Conservation (phyloP, 116 monocot genomes). For the Phalaenopsis hybrid region DNA sequence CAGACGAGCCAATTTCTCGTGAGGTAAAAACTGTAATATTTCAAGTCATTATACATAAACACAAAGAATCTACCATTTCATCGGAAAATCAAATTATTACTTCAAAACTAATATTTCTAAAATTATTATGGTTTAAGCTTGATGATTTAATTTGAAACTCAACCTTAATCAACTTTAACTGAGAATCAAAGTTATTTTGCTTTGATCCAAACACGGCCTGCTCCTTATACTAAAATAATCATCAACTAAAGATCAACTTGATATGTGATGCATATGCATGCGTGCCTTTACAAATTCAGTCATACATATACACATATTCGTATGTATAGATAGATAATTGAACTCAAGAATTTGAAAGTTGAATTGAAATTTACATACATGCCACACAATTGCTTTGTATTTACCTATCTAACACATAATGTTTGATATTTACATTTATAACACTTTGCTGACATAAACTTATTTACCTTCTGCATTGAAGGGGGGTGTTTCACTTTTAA, state of each 20-base stretch:
- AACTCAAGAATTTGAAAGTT: too few relatives aligned
- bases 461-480: too few relatives aligned
- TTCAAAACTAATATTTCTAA: neutral
- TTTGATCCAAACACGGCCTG: neutral
- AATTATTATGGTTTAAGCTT: neutral
- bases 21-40: constrained; percentile 37
- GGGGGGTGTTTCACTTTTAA: too few relatives aligned
- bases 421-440: too few relatives aligned
- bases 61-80: neutral
- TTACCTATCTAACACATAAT: too few relatives aligned
- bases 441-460: too few relatives aligned
- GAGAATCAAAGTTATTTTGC: neutral
- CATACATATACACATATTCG: neutral
- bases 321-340: too few relatives aligned
- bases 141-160: neutral
- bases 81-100: neutral
- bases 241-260: too few relatives aligned
- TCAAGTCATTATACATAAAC: neutral
- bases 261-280: neutral
- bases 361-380: too few relatives aligned
- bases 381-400: too few relatives aligned
- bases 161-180: neutral
- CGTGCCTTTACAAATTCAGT: neutral
- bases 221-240: neutral
- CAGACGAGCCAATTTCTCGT: constrained; percentile 64